Evolutionary conservation across 495 filamentous ascomycete genomes (phyloP), one percentile per base, ranked within the genome.

Genomic region (Aspergillus avenaceus): DNA sequence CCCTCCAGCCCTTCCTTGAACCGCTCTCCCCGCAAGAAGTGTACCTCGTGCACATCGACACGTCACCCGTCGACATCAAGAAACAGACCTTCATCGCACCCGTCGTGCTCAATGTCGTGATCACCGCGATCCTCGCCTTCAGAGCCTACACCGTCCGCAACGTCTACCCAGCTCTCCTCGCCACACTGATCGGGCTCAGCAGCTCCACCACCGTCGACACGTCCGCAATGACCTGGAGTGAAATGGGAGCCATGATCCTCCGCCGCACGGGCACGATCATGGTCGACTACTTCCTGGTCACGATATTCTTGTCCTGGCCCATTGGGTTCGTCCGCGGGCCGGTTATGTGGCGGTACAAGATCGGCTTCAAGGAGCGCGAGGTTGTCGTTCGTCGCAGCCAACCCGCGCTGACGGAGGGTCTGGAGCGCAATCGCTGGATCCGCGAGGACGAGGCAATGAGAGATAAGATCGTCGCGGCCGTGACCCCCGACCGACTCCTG

Each of bases 21-120:
- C 78, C 72, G 18, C 79, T 92, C 53, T 73, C 80, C 54, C 67
- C 72, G 22, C 58, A 74, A 19, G 79, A 87, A 62, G 74, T 92
- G 62, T 93, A 95, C 76, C 80, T 95, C 54, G 73, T 82, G 22
- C 87, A 91, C 72, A 71, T 92, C 70, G 90, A 95, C 74, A 70
- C 58, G 29, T 80, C 83, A 34, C 79, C 78, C 0, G 55, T 54
- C 21, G 70, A 73, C 24, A 79, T 86, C 73, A 95, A 95, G 69
- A 76, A 75, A 51, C 84, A 86, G 55, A 81, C 90, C 62, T 96
- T 92, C 73, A 37, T 76, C 32, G 80, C 92, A 3, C 87, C 89
- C 34, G 69, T 84, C 40, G 53, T 82, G 16, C 78, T 91, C 66
- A 95, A 95, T 66, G 37, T 83, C 36, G 61, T 67, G 49, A 76